Base-by-base conservation (phyloP, 441 rosid genomes). In the Populus hybrid region DNA sequence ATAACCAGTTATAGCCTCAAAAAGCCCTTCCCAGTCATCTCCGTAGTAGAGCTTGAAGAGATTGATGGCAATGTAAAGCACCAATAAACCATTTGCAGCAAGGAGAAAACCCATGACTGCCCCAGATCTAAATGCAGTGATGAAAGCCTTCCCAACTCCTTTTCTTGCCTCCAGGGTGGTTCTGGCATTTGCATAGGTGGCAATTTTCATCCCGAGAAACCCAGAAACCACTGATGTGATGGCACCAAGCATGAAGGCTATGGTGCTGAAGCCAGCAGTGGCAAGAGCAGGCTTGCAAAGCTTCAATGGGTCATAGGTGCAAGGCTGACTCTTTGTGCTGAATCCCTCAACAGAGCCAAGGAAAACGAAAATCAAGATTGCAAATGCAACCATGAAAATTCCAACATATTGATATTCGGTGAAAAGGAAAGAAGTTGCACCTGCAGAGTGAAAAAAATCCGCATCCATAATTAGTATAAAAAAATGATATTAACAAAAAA, bases 81-180 rank as follows among this genome's bases (percentile, higher is more conserved):
- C 99, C 84, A 95, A 82, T 42, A 92, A 89, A 77, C 99, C 99
- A 84, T 91, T 95, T 6, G 99, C 97, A 67, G 99, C 99, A 34
- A 95, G 96, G 80, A 92, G 99, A 88, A 95, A 95, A 35, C 99
- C 99, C 99, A 95, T 95, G 38, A 95, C 99, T 32, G 98, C 93
- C 23, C 98, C 94, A 1, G 99, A 95, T 83, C 98, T 89, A 78
- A 95, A 95, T 0, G 99, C 96, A 42, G 81, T 81, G 50, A 92
- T 91, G 72, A 95, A 95, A 9, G 98, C 98, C 85, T 95, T 95
- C 35, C 99, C 99, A 40, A 95, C 98, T 76, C 98, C 94, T 83
- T 89, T 95, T 61, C 98, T 90, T 3, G 97, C 99, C 86, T 95
- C 99, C 80, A 95, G 81, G 46, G 98, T 93, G 67, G 90, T 93